phyloP scores from a whole-genome alignment of 345 rosid genomes.

The Gossypium rotundifolium region DNA sequence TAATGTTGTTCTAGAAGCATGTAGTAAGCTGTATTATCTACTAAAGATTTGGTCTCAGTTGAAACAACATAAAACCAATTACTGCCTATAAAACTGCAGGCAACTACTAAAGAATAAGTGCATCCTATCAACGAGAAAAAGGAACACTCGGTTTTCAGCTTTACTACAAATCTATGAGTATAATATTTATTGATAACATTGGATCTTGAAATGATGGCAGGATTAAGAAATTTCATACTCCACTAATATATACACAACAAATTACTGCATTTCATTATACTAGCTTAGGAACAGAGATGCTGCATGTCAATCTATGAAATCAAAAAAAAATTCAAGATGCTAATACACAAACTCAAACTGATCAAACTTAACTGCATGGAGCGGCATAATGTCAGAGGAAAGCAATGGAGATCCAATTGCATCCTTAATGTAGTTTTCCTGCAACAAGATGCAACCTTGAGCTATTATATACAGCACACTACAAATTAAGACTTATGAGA shows the following conservation, averaged over 20 bases:
- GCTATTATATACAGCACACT: slow-evolving; percentile 2
- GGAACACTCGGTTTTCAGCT: background rate
- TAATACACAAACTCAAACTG: background rate
- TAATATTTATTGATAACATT: background rate
- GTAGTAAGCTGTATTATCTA: background rate
- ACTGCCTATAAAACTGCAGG: background rate
- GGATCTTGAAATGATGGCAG: no score
- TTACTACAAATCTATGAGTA: background rate
- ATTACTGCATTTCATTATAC: background rate
- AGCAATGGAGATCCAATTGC: slow-evolving; percentile 89
- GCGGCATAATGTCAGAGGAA: slow-evolving; percentile 50
- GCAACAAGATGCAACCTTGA: slow-evolving; percentile 15
- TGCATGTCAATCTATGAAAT: background rate
- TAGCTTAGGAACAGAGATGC: background rate
- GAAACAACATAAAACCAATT: background rate
- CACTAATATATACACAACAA: background rate
- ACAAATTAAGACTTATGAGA: slow-evolving; percentile 1
- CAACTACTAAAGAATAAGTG: background rate
- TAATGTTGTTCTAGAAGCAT: background rate
- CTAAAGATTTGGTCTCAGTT: background rate
- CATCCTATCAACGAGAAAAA: background rate
- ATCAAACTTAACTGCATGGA: slow-evolving; percentile 60
- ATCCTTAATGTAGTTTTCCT: slow-evolving; percentile 75
- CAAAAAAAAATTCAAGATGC: background rate
- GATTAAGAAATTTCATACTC: background rate